Evolutionary conservation across 257 asterid genomes (phyloP).

Genomic region (Knoxia roxburghii): DNA sequence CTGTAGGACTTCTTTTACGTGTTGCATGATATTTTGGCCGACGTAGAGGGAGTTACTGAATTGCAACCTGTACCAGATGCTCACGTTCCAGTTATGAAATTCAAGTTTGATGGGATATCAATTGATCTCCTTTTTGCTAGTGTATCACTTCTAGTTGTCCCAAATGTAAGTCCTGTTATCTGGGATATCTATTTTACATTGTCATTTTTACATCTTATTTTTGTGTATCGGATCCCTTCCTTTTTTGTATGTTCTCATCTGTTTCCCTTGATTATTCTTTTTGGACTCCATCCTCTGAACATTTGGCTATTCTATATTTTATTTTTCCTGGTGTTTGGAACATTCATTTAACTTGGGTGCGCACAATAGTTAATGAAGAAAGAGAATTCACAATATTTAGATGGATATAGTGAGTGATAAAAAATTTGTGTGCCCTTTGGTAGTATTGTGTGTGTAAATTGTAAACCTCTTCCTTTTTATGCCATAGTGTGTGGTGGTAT

Average conservation of each 20-base stretch:
- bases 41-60: constrained; percentile 78
- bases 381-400: background rate
- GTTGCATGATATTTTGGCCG: constrained; percentile 66
- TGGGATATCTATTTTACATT: background rate
- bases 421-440: background rate
- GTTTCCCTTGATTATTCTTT: no score
- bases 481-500: background rate
- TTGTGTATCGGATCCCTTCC: background rate
- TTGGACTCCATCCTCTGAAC: no score
- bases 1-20: constrained; percentile 82
- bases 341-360: background rate
- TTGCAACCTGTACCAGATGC: constrained; percentile 98
- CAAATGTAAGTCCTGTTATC: constrained; percentile 53
- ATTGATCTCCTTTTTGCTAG: constrained; percentile 96
- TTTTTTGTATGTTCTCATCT: background rate
- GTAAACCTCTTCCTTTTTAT: background rate
- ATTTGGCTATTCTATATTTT: no score
- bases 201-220: background rate
- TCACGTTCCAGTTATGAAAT: constrained; percentile 93
- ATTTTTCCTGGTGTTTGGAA: background rate
- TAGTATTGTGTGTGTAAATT: background rate
- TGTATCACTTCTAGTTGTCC: constrained; percentile 75
- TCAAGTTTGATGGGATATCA: constrained; percentile 92
- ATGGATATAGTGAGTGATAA: background rate
- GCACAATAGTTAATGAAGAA: background rate